Evolutionary conservation across 129 eudicot species (phyloP), one percentile per base, ranked within the genome.

Genomic region (Chrysanthemum lavandulifolium): DNA sequence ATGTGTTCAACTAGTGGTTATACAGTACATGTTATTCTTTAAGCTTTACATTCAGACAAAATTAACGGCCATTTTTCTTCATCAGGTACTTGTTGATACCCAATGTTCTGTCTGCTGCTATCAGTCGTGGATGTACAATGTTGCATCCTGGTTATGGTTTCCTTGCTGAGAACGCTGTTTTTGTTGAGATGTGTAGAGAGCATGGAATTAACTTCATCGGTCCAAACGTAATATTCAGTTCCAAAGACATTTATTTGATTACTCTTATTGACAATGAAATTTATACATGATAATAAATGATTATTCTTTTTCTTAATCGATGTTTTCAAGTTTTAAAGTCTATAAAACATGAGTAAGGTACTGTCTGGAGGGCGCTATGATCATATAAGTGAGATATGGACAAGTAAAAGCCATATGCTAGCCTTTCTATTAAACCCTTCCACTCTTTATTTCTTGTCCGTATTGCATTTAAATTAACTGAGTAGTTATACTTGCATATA

Each of bases 111-210:
- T 86, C 96, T 27, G 97, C 98, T 84, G 97, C 98, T 13, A 83
- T 84, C 57, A 90, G 91, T 69, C 96, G 89, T 69, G 92, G 92
- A 76, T 94, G 97, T 81, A 94, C 97, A 7, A 94, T 94, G 97
- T 81, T 94, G 78, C 98, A 94, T 78, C 98, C 98, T 79, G 98
- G 98, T 77, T 94, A 94, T 77, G 98, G 97, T 45, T 94, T 94
- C 83, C 96, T 94, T 70, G 72, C 97, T 63, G 97, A 94, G 79
- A 90, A 94, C 84, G 97, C 97, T 63, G 81, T 36, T 76, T 94
- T 93, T 82, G 98, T 93, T 74, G 97, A 87, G 74, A 93, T 90
- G 98, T 93, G 98, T 79, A 75, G 85, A 77, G 97, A 88, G 68
- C 98, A 93, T 63, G 90, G 96, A 31, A 90, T 93, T 72, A 93